Evolutionary conservation across 495 filamentous ascomycete genomes (phyloP).

Genomic region (Aspergillus hancockii): DNA sequence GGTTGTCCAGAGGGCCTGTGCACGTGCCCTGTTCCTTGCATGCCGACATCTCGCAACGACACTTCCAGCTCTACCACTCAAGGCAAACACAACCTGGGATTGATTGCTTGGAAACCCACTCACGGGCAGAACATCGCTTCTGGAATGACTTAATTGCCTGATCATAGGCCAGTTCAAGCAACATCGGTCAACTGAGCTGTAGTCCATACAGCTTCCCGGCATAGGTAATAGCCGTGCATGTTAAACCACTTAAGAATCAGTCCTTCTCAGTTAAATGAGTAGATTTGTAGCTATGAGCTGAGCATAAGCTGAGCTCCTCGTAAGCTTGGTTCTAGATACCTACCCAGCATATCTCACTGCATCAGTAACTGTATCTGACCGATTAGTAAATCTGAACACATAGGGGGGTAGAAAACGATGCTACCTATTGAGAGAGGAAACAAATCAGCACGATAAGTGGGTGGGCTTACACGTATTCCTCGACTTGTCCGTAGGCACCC

Average conservation of each 20-base stretch:
- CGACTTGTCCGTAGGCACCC: neutral
- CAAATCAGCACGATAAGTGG: too few relatives aligned
- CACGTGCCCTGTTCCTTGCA: constrained; percentile 6
- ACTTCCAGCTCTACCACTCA: neutral
- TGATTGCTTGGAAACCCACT: too few relatives aligned
- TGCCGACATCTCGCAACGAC: neutral
- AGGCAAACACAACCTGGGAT: neutral
- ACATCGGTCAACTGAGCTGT: neutral
- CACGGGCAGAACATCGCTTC: neutral
- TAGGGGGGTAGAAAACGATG: too few relatives aligned
- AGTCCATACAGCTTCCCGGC: neutral
- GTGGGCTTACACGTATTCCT: too few relatives aligned
- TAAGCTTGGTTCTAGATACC: neutral
- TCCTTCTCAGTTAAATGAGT: neutral
- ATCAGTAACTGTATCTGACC: too few relatives aligned
- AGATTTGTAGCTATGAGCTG: neutral
- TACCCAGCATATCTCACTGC: neutral
- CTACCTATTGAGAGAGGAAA: too few relatives aligned
- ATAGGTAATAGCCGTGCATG: neutral
- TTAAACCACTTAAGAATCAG: neutral
- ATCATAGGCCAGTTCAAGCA: neutral
- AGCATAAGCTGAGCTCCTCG: neutral
- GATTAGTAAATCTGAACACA: too few relatives aligned
- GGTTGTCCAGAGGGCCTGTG: constrained; percentile 3
- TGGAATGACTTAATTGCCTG: neutral